phyloP scores from a whole-genome alignment of 2,329 filamentous ascomycete genomes.

The Aureobasidium sp. region DNA sequence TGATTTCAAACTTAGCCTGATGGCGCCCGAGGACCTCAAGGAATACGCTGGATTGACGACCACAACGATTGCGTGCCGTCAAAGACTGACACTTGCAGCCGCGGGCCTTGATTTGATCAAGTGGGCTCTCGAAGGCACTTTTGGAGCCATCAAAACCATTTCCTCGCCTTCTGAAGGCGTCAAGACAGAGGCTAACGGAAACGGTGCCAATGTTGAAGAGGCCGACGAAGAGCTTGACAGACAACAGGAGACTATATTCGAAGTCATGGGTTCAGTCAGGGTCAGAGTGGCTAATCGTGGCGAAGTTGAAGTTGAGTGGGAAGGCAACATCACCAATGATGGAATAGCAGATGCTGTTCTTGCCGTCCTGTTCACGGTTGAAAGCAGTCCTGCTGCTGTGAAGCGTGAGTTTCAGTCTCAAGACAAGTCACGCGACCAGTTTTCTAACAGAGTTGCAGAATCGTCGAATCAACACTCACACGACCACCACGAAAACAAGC shows the following conservation, averaged over 20 bases:
- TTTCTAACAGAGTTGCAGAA: slow-evolving; percentile 22
- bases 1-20: slow-evolving; percentile 93
- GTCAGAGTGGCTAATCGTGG: slow-evolving; percentile 55
- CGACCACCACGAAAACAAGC: slow-evolving; percentile 38
- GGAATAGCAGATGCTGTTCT: slow-evolving; percentile 96
- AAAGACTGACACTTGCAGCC: slow-evolving; percentile 78
- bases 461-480: slow-evolving; percentile 43
- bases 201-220: slow-evolving; percentile 25
- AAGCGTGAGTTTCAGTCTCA: slow-evolving; percentile 56
- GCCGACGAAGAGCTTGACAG: slow-evolving; percentile 26
- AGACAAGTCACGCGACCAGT: too few relatives aligned
- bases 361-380: slow-evolving; percentile 83
- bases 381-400: slow-evolving; percentile 90
- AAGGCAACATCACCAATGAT: slow-evolving; percentile 95
- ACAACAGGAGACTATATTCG: slow-evolving; percentile 45
- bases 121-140: slow-evolving; percentile 92
- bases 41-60: slow-evolving; percentile 97
- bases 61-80: slow-evolving; percentile 87
- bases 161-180: slow-evolving; percentile 26
- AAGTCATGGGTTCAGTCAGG: slow-evolving; percentile 82
- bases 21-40: slow-evolving; percentile 91
- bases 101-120: slow-evolving; percentile 85
- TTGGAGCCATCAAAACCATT: slow-evolving; percentile 62
- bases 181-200: slow-evolving; percentile 35
- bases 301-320: slow-evolving; percentile 89